Base-by-base conservation (phyloP, 2,329 filamentous ascomycete species). In the Fusarium protoensiforme region DNA sequence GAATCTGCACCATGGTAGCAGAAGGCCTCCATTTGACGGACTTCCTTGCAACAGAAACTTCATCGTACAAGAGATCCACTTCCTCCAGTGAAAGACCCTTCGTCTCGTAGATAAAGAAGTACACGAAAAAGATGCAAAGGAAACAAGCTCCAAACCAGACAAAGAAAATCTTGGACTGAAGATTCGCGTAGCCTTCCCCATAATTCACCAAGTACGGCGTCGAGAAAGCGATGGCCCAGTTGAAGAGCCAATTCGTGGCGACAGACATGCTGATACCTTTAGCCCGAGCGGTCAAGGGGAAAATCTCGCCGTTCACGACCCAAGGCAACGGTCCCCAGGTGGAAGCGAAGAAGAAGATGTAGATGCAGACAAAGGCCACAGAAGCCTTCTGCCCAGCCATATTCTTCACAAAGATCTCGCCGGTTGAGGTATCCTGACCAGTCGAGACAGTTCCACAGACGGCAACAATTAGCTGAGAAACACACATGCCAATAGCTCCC, bases 151-250 rank as follows among this genome's bases (percentile, higher is more conserved):
- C 85, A 43, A 90, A 89, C 90, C 90, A 92, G 77, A 92, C 80
- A 84, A 90, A 92, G 86, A 91, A 84, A 61, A 84, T 82, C 38
- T 46, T 60, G 9, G 57, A 62, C 79, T 91, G 91, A 9, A 94
- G 13, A 2, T 53, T 53, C 2, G 48, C 48, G 18, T 53, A 31
- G 8, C 48, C 48, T 11, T 53, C 18, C 14, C 93, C 92, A 68
- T 87, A 89, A 83, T 94, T 91, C 76, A 95, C 93, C 63, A 96
- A 90, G 82, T 96, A 95, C 0, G 93, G 93, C 0, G 94, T 97
- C 6, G 90, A 85, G 81, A 93, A 95, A 56, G 93, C 69, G n/a
- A 38, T 20, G 7, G 92, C 92, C 88, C 91, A 95, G 85, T 94
- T 94, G 65, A 92, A 83, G 0, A 92, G 86, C 93, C 92, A 93